Evolutionary conservation across 305 asterid species (phyloP).

Genomic region (Euphrasia arctica): DNA sequence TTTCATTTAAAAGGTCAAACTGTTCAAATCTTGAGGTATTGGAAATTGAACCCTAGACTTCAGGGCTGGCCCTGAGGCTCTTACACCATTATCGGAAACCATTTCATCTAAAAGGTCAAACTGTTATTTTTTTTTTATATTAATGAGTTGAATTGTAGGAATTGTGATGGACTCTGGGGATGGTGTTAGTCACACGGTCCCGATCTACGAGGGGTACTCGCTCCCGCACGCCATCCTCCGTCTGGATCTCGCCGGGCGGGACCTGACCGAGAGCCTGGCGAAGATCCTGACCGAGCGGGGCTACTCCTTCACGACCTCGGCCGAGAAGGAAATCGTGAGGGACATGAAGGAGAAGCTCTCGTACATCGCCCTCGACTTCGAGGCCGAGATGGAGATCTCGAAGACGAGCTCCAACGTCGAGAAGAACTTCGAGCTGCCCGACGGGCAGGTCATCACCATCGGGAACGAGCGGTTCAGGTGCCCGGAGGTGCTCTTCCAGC

Average conservation of each 20-base stretch:
- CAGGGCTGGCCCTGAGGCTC: too few relatives aligned
- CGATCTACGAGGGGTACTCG: conserved; percentile 32
- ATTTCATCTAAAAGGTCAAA: too few relatives aligned
- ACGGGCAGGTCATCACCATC: conserved; percentile 35
- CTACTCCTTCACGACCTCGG: conserved; percentile 30
- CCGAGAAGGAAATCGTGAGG: conserved; percentile 37
- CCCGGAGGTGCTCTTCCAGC: conserved; percentile 36
- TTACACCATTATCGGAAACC: too few relatives aligned
- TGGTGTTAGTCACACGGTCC: conserved; percentile 38
- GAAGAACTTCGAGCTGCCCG: conserved; percentile 36
- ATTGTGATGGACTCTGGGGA: conserved; percentile 38
- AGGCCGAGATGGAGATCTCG: conserved; percentile 33
- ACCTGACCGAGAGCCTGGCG: conserved; percentile 27
- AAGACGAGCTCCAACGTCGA: conserved; percentile 30
- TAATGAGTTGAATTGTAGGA: conserved; percentile 14
- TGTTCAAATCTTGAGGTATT: too few relatives aligned
- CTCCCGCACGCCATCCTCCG: conserved; percentile 37
- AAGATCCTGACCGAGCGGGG: conserved; percentile 37
- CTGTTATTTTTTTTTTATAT: not conserved
- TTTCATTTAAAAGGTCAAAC: too few relatives aligned
- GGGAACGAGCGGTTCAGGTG: conserved; percentile 37
- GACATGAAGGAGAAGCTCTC: conserved; percentile 37
- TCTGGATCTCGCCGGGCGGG: conserved; percentile 35
- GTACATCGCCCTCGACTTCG: conserved; percentile 33
- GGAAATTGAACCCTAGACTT: too few relatives aligned